phyloP scores from a whole-genome alignment of 805 yeast genomes.

The Ogataea haglerorum region DNA sequence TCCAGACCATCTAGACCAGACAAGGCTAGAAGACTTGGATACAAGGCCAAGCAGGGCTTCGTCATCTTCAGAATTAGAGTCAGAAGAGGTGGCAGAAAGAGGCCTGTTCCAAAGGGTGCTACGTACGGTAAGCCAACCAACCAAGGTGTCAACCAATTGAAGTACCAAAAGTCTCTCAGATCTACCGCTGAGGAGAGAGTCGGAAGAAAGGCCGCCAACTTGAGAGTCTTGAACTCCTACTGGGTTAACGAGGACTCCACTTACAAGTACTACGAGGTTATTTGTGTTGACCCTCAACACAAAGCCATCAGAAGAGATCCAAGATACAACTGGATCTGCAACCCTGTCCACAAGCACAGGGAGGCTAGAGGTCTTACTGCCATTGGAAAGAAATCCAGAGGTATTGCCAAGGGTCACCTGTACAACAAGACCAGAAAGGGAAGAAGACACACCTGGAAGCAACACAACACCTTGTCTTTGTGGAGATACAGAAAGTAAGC shows the following conservation, averaged over 20 bases:
- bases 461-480: slow-evolving; percentile 95
- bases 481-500: slow-evolving; percentile 97
- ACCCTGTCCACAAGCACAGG: slow-evolving; percentile 99
- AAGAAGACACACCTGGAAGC: slow-evolving; percentile 99
- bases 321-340: slow-evolving; percentile 98
- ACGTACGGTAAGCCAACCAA: slow-evolving; percentile 99
- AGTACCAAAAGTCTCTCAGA: slow-evolving; percentile 97
- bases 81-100: slow-evolving; percentile 99
- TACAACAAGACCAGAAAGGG: slow-evolving; percentile 98
- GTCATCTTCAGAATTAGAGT: slow-evolving; percentile 98
- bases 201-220: slow-evolving; percentile 97
- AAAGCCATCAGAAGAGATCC: slow-evolving; percentile 98
- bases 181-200: slow-evolving; percentile 99
- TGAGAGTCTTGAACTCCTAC: slow-evolving; percentile 99
- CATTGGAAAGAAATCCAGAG: slow-evolving; percentile 98
- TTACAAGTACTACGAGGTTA: slow-evolving; percentile 98
- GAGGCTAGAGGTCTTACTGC: slow-evolving; percentile 99
- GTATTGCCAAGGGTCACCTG: slow-evolving; percentile 99
- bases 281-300: slow-evolving; percentile 96
- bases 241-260: slow-evolving; percentile 99
- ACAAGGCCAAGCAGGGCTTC: slow-evolving; percentile 99
- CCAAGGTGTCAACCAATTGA: slow-evolving; percentile 99
- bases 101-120: slow-evolving; percentile 99
- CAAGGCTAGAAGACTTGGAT: slow-evolving; percentile 99
- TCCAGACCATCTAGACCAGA: slow-evolving; percentile 99